Percentiles rank a stretch among this genome's conserved stretches.
Conservation (phyloP, 768 basidiomycete species). For the Leccinum longicurvipes region DNA sequence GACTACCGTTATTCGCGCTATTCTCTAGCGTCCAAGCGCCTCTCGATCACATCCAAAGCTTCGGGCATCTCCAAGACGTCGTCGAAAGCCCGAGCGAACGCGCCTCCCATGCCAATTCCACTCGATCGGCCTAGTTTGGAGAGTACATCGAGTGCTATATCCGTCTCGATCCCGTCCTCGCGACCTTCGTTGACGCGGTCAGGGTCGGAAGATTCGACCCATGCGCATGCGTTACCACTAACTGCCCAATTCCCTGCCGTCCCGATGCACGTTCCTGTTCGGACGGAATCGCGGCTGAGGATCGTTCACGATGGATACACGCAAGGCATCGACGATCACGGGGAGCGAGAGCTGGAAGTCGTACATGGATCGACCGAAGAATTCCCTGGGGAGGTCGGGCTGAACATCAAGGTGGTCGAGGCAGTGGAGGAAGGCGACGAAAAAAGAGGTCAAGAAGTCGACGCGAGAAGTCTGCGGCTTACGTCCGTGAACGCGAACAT, state of each 20-base stretch:
- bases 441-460: conserved; percentile 10
- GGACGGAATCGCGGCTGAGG: conserved; percentile 31
- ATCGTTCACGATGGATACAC: conserved; percentile 26
- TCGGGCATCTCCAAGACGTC: conserved; percentile 26
- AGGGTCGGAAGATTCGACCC: conserved; percentile 23
- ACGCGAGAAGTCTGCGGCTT: neutral
- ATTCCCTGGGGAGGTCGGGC: neutral
- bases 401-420: conserved; percentile 16
- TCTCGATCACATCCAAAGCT: conserved; percentile 20
- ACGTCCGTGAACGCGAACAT: conserved; percentile 4
- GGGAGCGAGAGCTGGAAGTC: conserved; percentile 15
- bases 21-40: conserved; percentile 42
- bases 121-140: conserved; percentile 27
- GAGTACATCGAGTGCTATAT: conserved; percentile 20
- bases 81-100: conserved; percentile 21
- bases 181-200: conserved; percentile 22
- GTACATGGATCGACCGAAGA: conserved; percentile 21
- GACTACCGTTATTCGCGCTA: conserved; percentile 71
- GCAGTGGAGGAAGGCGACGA: conserved; percentile 9
- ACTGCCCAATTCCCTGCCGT: conserved; percentile 33
- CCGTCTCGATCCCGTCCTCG: conserved; percentile 12
- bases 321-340: conserved; percentile 18
- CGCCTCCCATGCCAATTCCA: conserved; percentile 28
- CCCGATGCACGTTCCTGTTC: conserved; percentile 27
- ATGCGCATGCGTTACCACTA: conserved; percentile 19